phyloP scores from a whole-genome alignment of 202 grass and related monocot species.

The Cymbopogon flexuosus region DNA sequence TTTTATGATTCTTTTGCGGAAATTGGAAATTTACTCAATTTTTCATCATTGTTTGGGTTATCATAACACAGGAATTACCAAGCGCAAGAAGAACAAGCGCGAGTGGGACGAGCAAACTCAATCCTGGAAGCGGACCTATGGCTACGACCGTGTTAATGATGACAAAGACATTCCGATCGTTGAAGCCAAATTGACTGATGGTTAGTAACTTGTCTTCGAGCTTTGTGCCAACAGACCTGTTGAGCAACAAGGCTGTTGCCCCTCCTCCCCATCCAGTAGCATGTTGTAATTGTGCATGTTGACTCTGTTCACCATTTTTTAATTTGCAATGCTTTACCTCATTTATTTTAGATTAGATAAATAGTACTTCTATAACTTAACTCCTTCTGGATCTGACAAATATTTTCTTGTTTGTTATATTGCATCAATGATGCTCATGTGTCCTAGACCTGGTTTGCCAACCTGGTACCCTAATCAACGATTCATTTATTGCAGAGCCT shows the following conservation, averaged over 20 bases:
- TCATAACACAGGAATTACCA: slow-evolving; percentile 54
- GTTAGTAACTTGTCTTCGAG: slow-evolving; percentile 34
- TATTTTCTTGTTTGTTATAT: neutral
- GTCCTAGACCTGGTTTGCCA: neutral
- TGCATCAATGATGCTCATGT: neutral
- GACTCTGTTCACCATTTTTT: neutral
- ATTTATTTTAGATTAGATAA: neutral
- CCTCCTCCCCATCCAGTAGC: neutral
- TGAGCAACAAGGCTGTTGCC: neutral
- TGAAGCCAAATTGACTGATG: slow-evolving; percentile 73
- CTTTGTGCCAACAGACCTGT: neutral
- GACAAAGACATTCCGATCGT: slow-evolving; percentile 83
- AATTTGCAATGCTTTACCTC: neutral
- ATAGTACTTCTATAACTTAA: neutral
- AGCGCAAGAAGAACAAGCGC: slow-evolving; percentile 80
- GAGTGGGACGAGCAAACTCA: slow-evolving; percentile 80
- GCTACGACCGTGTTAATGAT: slow-evolving; percentile 92
- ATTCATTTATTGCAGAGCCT: slow-evolving; percentile 39
- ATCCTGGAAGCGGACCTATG: slow-evolving; percentile 75
- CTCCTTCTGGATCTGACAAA: neutral
- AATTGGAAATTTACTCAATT: neutral
- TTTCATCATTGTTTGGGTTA: neutral
- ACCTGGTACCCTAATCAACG: neutral
- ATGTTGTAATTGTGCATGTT: neutral
- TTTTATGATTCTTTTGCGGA: neutral